These are phyloP conservation scores for Cladobotryum protrusum DNA, from an alignment of 2,329 filamentous ascomycete species.

Conservation along the genomic window DNA sequence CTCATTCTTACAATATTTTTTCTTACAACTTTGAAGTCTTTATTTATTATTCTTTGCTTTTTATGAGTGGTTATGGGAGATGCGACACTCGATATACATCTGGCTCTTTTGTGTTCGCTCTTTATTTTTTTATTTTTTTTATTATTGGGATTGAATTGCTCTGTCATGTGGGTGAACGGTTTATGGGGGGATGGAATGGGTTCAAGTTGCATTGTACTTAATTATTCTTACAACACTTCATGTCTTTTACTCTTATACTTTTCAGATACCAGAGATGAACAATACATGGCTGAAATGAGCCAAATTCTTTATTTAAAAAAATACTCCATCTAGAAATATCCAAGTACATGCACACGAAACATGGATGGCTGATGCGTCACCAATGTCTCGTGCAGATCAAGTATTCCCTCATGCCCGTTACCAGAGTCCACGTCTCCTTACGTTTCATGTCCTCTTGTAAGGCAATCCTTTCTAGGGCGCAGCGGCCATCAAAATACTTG, in stretches of 20 bases:
- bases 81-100: not conserved
- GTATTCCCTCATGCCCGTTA: slow-evolving; percentile 61
- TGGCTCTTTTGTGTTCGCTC: too few species aligned
- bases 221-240: slow-evolving; percentile 2
- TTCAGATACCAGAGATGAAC: slow-evolving; percentile 12
- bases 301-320: not conserved
- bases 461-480: slow-evolving; percentile 79
- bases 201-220: slow-evolving; percentile 7
- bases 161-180: not conserved
- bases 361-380: slow-evolving; percentile 32
- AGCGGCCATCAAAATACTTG: slow-evolving; percentile 82
- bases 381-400: slow-evolving; percentile 64
- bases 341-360: not conserved
- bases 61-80: not conserved
- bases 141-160: not conserved
- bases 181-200: not conserved
- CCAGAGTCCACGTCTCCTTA: slow-evolving; percentile 66
- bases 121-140: not conserved
- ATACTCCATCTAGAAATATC: not conserved
- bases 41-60: not conserved
- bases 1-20: not conserved
- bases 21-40: not conserved
- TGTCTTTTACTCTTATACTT: not conserved
- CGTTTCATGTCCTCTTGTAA: slow-evolving; percentile 81
- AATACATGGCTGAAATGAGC: slow-evolving; percentile 7